A percentile compares a stretch with the other conserved stretches of the same genome.
Evolutionary conservation across 1,284 basidiomycete genomes (phyloP).

Genomic region (Peniophora sp.): DNA sequence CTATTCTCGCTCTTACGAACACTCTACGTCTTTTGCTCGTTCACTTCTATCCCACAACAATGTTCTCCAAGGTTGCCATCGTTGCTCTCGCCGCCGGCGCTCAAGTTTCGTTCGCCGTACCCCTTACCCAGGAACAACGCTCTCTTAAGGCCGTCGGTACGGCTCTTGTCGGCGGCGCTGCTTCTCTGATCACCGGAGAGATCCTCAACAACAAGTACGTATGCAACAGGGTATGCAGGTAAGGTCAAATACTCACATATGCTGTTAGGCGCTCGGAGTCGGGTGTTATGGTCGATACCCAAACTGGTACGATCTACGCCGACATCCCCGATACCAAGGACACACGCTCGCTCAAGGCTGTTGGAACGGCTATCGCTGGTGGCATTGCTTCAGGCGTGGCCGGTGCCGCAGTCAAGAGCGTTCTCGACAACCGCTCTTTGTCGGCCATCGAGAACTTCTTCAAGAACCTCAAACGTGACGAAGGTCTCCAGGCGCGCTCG

Average conservation of each 20-base stretch:
- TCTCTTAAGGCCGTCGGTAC: background rate
- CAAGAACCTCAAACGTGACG: background rate
- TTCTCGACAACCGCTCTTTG: background rate
- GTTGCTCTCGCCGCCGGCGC: background rate
- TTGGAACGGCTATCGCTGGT: no score
- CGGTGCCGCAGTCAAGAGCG: background rate
- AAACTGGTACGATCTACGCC: no score
- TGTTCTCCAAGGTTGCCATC: background rate
- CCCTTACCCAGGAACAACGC: background rate
- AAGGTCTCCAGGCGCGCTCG: no score
- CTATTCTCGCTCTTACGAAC: background rate
- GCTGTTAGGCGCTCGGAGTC: background rate
- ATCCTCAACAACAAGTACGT: background rate
- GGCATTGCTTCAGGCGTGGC: no score
- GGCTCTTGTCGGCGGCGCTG: background rate
- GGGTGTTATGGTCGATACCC: background rate
- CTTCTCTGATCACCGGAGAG: background rate
- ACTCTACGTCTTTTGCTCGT: background rate
- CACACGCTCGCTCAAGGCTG: no score
- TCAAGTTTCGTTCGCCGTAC: background rate
- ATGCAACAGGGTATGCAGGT: background rate
- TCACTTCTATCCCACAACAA: background rate
- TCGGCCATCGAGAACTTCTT: background rate
- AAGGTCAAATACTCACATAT: background rate
- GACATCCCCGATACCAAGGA: no score